phyloP scores from a whole-genome alignment of 2,329 filamentous ascomycete genomes.

The Hymenoscyphus fructigenus region DNA sequence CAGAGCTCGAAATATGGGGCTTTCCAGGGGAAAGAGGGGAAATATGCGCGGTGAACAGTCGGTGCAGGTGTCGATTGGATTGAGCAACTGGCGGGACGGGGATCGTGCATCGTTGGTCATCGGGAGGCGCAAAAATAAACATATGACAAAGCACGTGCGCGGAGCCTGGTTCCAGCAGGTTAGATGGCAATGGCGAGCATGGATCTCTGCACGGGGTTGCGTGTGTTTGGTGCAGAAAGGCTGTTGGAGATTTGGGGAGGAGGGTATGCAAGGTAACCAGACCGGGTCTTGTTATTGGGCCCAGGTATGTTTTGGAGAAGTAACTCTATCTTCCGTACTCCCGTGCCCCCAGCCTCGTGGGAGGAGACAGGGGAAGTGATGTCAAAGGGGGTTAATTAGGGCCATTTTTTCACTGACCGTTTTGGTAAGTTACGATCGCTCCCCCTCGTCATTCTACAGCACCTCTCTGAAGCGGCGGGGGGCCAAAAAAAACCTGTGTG shows the following conservation, averaged over 20 bases:
- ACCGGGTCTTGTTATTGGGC: not conserved
- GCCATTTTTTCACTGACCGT: not conserved
- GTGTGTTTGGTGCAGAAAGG: not conserved
- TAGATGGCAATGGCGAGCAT: too few species aligned
- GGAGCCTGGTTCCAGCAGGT: not conserved
- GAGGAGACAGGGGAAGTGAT: not conserved
- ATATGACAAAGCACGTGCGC: slow-evolving; percentile 8
- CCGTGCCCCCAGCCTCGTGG: not conserved
- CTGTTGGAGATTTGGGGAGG: not conserved
- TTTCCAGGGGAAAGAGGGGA: not conserved
- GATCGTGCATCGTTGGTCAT: not conserved
- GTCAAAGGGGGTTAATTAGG: slow-evolving; percentile 3
- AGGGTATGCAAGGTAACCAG: not conserved
- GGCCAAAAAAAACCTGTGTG: not conserved
- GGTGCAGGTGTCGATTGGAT: not conserved
- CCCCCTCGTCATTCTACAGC: not conserved
- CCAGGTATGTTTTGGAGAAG: not conserved
- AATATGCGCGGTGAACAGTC: slow-evolving; percentile 9
- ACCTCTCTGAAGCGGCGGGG: not conserved
- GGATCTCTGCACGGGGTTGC: not conserved
- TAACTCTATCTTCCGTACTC: not conserved
- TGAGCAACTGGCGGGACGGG: not conserved
- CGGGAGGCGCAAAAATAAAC: slow-evolving; percentile 2
- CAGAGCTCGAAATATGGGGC: not conserved
- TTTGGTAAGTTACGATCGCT: not conserved